Conservation (phyloP, 2,329 filamentous ascomycete species). For the Aspergillus luchuensis region DNA sequence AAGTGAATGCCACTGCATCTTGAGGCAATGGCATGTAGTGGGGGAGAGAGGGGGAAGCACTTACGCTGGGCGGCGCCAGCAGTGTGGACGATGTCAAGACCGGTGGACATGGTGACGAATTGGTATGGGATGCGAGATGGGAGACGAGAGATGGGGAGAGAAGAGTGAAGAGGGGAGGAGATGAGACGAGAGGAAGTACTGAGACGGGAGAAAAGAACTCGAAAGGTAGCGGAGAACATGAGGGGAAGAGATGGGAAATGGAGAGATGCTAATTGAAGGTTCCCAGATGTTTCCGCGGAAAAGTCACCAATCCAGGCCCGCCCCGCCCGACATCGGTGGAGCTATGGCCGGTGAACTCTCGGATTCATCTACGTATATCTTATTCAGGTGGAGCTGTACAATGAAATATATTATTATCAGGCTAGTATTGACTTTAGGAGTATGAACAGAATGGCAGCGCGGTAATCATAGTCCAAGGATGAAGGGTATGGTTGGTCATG, state of each 20-base stretch:
- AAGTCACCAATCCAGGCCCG: conserved; percentile 6
- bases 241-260: conserved; percentile 11
- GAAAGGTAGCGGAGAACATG: conserved; percentile 30
- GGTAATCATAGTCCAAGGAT: background rate
- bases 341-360: background rate
- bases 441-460: background rate
- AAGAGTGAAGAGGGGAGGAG: conserved; percentile 11
- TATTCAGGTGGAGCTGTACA: background rate
- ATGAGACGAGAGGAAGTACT: conserved; percentile 15
- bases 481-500: no score
- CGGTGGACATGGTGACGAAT: conserved; percentile 41
- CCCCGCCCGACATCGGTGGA: conserved; percentile 41
- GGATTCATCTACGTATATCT: no score
- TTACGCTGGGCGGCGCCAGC: conserved; percentile 51
- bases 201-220: conserved; percentile 21
- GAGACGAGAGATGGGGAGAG: conserved; percentile 3
- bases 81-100: conserved; percentile 43
- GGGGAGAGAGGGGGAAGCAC: conserved; percentile 21
- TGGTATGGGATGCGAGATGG: conserved; percentile 14
- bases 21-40: background rate
- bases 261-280: background rate
- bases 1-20: no score
- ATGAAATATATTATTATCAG: no score
- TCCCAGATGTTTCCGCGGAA: conserved; percentile 19
- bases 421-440: no score